Evolutionary conservation across 192 early-diverging fungal species (phyloP), one percentile per base, ranked within the genome.

Genomic region (Coemansia sp.): DNA sequence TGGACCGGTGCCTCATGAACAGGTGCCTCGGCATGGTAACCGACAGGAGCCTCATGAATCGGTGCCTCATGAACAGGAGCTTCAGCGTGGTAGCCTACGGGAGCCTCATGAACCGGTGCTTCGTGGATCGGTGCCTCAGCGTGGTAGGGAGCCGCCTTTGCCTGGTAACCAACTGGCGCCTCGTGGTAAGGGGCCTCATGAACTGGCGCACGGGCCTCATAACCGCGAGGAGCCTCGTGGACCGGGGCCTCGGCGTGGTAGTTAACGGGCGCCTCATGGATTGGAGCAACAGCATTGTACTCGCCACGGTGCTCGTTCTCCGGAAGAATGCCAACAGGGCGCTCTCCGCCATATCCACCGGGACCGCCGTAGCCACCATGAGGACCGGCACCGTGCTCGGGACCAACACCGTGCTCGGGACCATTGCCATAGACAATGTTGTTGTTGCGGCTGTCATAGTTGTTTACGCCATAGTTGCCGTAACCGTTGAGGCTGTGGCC

Each of bases 401-500:
- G 55, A 12, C 39, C 61, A 28, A 21, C 7, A 15, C 18, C 20
- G 2, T 71, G 56, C 59, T 53, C 61, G 35, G 25, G 39, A 39
- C 52, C 61, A 33, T 58, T 56, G n/a, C 31, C 64, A 16, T 26
- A 51, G 48, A 51, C 48, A 8, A 30, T 46, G 59, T 26, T 34
- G 35, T 56, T 61, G 59, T 67, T 51, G 23, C 66, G 58, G 25
- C 66, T 40, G 35, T 65, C 40, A 39, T 65, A 34, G 23, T 58
- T 25, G 45, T 51, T 34, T 23, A 21, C 25, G n/a, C 31, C 51
- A 29, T 62, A 37, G 51, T 62, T 61, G 34, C 43, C 39, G 20
- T 34, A 26, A 12, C 58, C 37, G 33, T 65, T 59, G 21, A 51
- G 48, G 48, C 25, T 15, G 18, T 43, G 40, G 15, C 13, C 40